phyloP scores from a whole-genome alignment of 2,329 filamentous ascomycete genomes.

The Raffaelea arxii region DNA sequence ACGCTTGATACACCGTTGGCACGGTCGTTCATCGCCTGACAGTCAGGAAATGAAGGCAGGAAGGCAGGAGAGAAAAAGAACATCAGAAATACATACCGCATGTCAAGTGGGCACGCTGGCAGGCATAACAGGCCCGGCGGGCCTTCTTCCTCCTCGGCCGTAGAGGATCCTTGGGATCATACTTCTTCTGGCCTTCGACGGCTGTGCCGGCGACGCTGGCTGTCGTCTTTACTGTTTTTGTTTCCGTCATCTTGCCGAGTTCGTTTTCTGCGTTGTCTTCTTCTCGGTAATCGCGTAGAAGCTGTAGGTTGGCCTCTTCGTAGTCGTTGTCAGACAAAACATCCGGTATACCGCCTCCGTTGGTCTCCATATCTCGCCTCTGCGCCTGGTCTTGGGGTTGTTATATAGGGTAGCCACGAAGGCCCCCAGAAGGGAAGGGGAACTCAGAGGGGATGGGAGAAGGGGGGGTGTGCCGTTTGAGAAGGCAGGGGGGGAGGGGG shows the following conservation, averaged over 20 bases:
- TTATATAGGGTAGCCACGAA: constrained; percentile 31
- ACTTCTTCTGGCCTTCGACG: constrained; percentile 54
- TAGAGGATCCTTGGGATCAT: constrained; percentile 79
- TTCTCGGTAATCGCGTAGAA: constrained; percentile 28
- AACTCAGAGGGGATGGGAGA: background rate
- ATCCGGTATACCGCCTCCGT: constrained; percentile 47
- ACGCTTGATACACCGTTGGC: constrained; percentile 87
- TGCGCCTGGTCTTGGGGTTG: constrained; percentile 40
- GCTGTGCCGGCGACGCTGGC: constrained; percentile 7
- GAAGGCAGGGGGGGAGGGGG: background rate
- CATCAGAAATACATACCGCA: constrained; percentile 58
- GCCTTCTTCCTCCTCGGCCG: constrained; percentile 93
- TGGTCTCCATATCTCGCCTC: constrained; percentile 44
- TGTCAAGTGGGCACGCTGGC: constrained; percentile 92
- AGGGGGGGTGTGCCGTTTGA: constrained; percentile 2
- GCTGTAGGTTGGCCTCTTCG: constrained; percentile 35
- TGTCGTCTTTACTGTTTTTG: constrained; percentile 18
- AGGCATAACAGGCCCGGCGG: constrained; percentile 88
- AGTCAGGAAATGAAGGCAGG: constrained; percentile 7
- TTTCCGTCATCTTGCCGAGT: constrained; percentile 41
- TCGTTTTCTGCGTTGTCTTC: constrained; percentile 31
- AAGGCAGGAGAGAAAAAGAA: background rate
- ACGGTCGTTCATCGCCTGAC: constrained; percentile 87
- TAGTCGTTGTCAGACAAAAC: constrained; percentile 50
- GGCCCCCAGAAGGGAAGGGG: constrained; percentile 10